A percentile compares a stretch with the other conserved stretches of the same genome.
These are phyloP conservation scores for Mycena belliarum DNA, from an alignment of 768 basidiomycete genomes.

Conservation along the genomic window DNA sequence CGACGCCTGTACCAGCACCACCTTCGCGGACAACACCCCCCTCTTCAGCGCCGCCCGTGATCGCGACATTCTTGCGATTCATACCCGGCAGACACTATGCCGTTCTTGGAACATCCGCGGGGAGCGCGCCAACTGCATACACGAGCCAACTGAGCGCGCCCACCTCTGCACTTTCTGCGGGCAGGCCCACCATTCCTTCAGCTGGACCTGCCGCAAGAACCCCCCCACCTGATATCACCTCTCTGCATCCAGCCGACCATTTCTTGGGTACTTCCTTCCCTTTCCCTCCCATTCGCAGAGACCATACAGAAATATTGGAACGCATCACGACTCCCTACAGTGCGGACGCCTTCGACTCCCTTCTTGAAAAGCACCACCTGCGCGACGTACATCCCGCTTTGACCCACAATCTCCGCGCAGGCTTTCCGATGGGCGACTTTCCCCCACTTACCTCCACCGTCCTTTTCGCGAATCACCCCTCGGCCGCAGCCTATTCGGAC, in stretches of 20 bases:
- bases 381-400: slow-evolving; percentile 21
- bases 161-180: slow-evolving; percentile 9
- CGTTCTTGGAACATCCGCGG: slow-evolving; percentile 11
- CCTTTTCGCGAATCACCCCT: slow-evolving; percentile 27
- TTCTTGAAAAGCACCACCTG: no score
- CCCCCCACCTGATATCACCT: slow-evolving; percentile 2
- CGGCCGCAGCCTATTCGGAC: not conserved
- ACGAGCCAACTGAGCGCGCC: not conserved
- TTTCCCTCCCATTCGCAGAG: slow-evolving; percentile 5
- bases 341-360: no score
- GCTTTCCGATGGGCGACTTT: slow-evolving; percentile 30
- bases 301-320: no score
- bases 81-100: not conserved
- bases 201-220: not conserved
- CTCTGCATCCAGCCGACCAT: not conserved
- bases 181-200: not conserved
- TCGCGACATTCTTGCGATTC: not conserved
- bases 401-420: slow-evolving; percentile 16
- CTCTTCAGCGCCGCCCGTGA: not conserved
- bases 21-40: not conserved
- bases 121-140: not conserved
- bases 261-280: not conserved
- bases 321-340: no score
- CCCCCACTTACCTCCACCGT: slow-evolving; percentile 19
- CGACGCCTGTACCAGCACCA: not conserved